These are phyloP conservation scores for Pseudoneurospora amorphoporcata DNA, from an alignment of 495 filamentous ascomycete species.

Conservation along the genomic window DNA sequence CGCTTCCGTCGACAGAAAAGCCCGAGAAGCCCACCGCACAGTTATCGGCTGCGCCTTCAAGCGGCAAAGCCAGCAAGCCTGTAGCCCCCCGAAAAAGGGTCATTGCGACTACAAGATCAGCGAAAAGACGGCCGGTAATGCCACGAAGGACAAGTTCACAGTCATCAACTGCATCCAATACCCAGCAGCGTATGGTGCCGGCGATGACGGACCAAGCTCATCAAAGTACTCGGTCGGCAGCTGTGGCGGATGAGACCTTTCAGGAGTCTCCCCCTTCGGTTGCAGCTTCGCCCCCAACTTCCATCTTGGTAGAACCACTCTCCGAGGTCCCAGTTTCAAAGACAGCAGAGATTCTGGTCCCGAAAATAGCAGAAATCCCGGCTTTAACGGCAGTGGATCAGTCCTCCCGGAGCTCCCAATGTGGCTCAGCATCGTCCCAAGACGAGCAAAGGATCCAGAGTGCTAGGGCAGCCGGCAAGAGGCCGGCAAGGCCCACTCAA, in stretches of 20 bases:
- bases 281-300: neutral
- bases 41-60: neutral
- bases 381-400: neutral
- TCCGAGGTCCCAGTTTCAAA: neutral
- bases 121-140: slow-evolving; percentile 27
- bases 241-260: neutral
- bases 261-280: neutral
- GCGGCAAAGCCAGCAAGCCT: neutral
- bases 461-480: slow-evolving; percentile 31
- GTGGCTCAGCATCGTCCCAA: slow-evolving; percentile 3
- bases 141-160: slow-evolving; percentile 33
- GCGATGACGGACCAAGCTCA: slow-evolving; percentile 6
- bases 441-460: slow-evolving; percentile 10
- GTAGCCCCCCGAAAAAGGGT: slow-evolving; percentile 21
- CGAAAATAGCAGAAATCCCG: neutral
- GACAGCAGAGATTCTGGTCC: neutral
- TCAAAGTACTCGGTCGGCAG: slow-evolving; percentile 1
- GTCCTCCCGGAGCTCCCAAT: slow-evolving; percentile 1
- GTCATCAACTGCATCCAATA: slow-evolving; percentile 23
- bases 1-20: slow-evolving; percentile 6
- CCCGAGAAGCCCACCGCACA: neutral
- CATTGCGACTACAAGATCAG: slow-evolving; percentile 24
- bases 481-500: slow-evolving; percentile 12
- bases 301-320: neutral
- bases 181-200: slow-evolving; percentile 4